Conservation (phyloP, 805 yeast genomes). For the Candida chilensis region DNA sequence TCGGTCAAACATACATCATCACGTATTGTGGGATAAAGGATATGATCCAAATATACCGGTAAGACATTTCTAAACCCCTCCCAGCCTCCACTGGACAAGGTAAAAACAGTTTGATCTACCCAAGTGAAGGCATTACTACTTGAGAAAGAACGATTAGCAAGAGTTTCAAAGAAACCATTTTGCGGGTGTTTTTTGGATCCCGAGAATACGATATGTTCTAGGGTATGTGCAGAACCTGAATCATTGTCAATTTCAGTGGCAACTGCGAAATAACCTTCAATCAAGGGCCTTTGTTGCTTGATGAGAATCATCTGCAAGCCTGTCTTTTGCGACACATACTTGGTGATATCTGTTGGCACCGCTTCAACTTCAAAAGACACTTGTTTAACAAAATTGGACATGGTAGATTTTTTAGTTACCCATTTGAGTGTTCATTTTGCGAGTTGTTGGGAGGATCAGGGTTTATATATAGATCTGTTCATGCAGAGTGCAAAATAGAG, state of each 20-base stretch:
- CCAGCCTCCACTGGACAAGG: constrained; percentile 92
- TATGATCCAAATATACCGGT: constrained; percentile 87
- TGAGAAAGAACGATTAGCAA: constrained; percentile 79
- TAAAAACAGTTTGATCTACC: constrained; percentile 91
- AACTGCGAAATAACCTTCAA: constrained; percentile 91
- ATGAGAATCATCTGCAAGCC: constrained; percentile 77
- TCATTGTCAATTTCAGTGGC: constrained; percentile 87
- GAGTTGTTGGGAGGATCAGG: no score
- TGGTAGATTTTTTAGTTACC: no score
- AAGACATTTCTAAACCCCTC: constrained; percentile 78
- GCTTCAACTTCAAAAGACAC: no score
- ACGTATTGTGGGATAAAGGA: constrained; percentile 75
- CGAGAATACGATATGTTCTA: constrained; percentile 92
- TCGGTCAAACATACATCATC: constrained; percentile 91
- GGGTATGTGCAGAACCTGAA: constrained; percentile 90
- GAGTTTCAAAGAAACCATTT: constrained; percentile 81
- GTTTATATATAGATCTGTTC: no score
- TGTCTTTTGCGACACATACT: constrained; percentile 70
- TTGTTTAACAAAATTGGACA: no score
- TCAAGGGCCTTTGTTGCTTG: constrained; percentile 76
- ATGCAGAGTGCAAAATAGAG: no score
- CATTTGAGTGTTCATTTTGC: no score
- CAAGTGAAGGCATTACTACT: constrained; percentile 96
- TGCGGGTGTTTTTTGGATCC: constrained; percentile 86
- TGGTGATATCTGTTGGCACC: no score